These are phyloP conservation scores for Osmanthus fragrans DNA, from an alignment of 257 asterid species.

Conservation along the genomic window DNA sequence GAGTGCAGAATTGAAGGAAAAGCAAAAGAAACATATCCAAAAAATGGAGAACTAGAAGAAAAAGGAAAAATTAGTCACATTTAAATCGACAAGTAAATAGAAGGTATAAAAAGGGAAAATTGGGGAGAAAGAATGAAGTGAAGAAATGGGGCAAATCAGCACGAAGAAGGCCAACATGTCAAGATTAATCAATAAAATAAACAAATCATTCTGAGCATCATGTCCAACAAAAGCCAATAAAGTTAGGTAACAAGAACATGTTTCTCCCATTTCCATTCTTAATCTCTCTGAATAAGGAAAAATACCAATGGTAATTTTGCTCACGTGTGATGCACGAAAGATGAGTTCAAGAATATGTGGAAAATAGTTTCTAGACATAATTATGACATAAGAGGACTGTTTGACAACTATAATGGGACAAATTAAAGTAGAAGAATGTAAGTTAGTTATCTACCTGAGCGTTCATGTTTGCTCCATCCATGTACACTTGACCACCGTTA, in stretches of 20 bases:
- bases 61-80: neutral
- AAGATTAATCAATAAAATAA: neutral
- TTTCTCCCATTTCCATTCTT: neutral
- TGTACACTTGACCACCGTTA: slow-evolving; percentile 98
- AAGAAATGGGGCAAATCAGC: neutral
- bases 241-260: neutral
- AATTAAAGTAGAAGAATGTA: neutral
- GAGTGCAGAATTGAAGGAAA: neutral
- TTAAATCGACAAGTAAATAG: neutral
- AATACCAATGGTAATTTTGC: neutral
- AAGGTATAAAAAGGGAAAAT: neutral
- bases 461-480: slow-evolving; percentile 99
- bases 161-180: neutral
- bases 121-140: neutral
- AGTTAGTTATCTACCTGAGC: slow-evolving; percentile 70
- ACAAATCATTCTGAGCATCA: neutral
- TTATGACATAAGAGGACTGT: neutral
- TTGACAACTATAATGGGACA: neutral
- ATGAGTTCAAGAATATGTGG: neutral
- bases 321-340: neutral
- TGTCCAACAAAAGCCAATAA: neutral
- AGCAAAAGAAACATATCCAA: neutral
- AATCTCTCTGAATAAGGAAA: neutral
- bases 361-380: neutral
- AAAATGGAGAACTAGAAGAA: neutral